Evolutionary conservation across 2,329 filamentous ascomycete genomes (phyloP), one percentile per base, ranked within the genome.

Genomic region (Rhinocladiella mackenziei): DNA sequence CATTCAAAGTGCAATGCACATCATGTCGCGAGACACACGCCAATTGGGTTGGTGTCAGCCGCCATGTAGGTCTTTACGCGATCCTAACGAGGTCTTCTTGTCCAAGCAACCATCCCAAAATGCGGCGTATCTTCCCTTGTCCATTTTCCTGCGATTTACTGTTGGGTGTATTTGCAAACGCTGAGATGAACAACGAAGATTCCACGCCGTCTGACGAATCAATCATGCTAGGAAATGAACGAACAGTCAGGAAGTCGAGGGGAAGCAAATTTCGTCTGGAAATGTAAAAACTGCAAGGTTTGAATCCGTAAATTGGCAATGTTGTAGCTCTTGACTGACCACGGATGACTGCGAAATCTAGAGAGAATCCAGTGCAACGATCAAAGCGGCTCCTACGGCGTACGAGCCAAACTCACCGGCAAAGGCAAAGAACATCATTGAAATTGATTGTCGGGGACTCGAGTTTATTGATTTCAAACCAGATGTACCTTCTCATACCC

Each of bases 191-290:
- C n/a, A n/a, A n/a, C n/a, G n/a, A n/a, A n/a, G n/a, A n/a, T n/a
- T n/a, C n/a, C n/a, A n/a, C n/a, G n/a, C 15, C 23, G 14, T 41
- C 39, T 40, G 18, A 45, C 28, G 20, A 30, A 15, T 37, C 19
- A 25, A 14, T n/a, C 1, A 43, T 5, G 36, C 11, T 51, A 95
- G 88, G 91, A 97, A 63, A 77, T 74, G 60, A 89, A 94, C 62
- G 89, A 96, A 54, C 81, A 96, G 65, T 92, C 87, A 53, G 89
- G 89, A 25, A 96, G 89, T 65, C 80, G 88, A 60, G 92, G 92
- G 54, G 89, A 97, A 67, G 92, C 92, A 50, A 97, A 97, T 67
- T 98, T 98, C 67, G 92, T 98, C n/a, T 98, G 92, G 91, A 89
- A 82, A 66, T 98, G 92, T 77, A 95, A 94, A 69, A 91, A 92